Evolutionary conservation across 2,329 filamentous ascomycete genomes (phyloP), one percentile per base, ranked within the genome.

Genomic region (Aureobasidium musti): DNA sequence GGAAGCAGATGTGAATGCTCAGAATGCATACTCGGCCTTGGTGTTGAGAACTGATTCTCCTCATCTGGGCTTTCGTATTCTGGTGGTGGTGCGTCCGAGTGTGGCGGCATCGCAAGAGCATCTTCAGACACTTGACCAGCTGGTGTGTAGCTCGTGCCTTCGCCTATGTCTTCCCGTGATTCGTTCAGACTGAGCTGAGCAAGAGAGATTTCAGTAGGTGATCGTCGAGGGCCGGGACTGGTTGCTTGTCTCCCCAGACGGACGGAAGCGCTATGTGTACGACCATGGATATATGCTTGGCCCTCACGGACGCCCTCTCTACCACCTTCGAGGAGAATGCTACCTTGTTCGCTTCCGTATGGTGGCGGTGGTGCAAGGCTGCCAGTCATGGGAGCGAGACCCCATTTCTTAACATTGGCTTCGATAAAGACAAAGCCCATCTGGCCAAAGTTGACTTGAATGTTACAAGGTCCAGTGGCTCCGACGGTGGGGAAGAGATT

Each of bases 371-470:
- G 95, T 33, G 95, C 95, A 68, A 99, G 83, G 74, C 92, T 97
- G 67, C 95, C 95, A 1, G 92, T 97, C 85, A 96, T 96, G 5
- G 95, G 95, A 56, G 95, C 95, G 65, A 99, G 82, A 1, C 95
- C 95, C 95, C 95, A 99, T 83, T 98, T 99, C 87, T 99, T 99
- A 68, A 99, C 95, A 74, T 99, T 99, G 69, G 94, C 95, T 79
- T 99, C 95, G 72, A 99, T 98, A 75, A 98, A 99, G 57, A 99
- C 95, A 75, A 98, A 99, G 39, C 95, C 95, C 74, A 95, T 91
- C 77, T 99, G 95, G 8, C 95, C 95, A 77, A 99, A 96, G 77
- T 99, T 99, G 75, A 98, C 95, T 76, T 99, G 94, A 1, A 99
- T 87, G 37, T 89, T 89, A 73, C 91, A 93, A 19, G 95, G 95